Base-by-base conservation (phyloP, 2,329 filamentous ascomycete species). In the Arthrobotrys megalospora region DNA sequence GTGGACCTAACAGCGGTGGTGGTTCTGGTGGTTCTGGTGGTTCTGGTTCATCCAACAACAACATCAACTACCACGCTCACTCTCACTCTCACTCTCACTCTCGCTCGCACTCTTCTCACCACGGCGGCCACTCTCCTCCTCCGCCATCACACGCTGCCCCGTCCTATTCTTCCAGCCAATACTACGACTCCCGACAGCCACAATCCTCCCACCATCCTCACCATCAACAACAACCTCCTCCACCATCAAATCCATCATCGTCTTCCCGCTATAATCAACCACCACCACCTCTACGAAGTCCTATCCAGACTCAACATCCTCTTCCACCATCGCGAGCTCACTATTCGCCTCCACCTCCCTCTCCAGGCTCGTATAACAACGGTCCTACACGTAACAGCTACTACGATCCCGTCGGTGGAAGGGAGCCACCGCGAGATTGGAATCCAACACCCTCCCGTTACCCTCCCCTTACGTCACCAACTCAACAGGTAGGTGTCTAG, bases 351-450 rank as follows among this genome's bases (percentile, higher is more conserved):
- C 80, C 72, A 82, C 81, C 81, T 47, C 82, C 84, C n/a, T 81
- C 84, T 66, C 81, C 84, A 36, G 82, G 84, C 60, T 85, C 83
- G 68, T 83, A 81, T 76, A 82, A 79, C 82, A 83, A 79, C 34
- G 82, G 38, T 82, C 32, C 66, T 14, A 64, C 76, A 63, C 76
- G 76, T 68, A 63, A 52, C n/a, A 73, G 63, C 45, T 79, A 79
- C 47, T 79, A 79, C 76, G 76, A 79, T 69, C 67, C 76, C 47
- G 76, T 79, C 41, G 75, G 58, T 28, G 67, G 75, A 55, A 79
- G 76, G 68, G 69, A 79, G 55, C 43, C 68, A 43, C 69, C 68
- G 14, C 76, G 68, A 64, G 69, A 79, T 34, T 68, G 69, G 68
- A 70, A 64, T n/a, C 68, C 63, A 72, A 62, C 68, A 24, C 41